phyloP scores from a whole-genome alignment of 2,329 filamentous ascomycete genomes.

The Diaporthe ampelina region DNA sequence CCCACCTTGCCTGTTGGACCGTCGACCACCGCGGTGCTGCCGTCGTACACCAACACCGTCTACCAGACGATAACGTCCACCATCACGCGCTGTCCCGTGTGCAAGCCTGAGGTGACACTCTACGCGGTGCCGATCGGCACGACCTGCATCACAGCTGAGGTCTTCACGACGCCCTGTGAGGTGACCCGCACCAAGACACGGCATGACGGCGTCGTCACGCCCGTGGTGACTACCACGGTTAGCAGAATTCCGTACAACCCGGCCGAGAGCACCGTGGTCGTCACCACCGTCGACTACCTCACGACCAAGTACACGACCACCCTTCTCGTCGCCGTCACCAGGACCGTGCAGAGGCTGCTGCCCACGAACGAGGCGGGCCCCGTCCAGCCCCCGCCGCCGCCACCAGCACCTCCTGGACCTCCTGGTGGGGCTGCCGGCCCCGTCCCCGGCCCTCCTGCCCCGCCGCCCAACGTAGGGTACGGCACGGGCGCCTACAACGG shows the following conservation, averaged over 20 bases:
- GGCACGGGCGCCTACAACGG: constrained; percentile 23
- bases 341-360: neutral
- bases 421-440: neutral
- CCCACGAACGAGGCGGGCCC: constrained; percentile 2
- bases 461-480: constrained; percentile 1
- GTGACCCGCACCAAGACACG: neutral
- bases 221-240: neutral
- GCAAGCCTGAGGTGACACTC: constrained; percentile 17
- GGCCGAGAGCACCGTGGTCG: constrained; percentile 28
- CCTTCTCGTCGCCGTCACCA: constrained; percentile 24
- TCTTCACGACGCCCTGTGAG: constrained; percentile 32
- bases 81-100: constrained; percentile 34
- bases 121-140: constrained; percentile 24
- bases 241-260: constrained; percentile 36
- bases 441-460: neutral
- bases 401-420: neutral
- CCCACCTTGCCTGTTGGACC: neutral
- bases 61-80: constrained; percentile 33
- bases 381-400: neutral
- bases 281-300: neutral
- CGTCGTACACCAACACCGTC: constrained; percentile 36
- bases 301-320: constrained; percentile 3
- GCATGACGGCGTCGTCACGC: neutral
- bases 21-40: neutral
- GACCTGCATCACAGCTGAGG: constrained; percentile 27